Evolutionary conservation across 1,284 basidiomycete species (phyloP).

Genomic region (Anthracocystis panici-leucophaei): DNA sequence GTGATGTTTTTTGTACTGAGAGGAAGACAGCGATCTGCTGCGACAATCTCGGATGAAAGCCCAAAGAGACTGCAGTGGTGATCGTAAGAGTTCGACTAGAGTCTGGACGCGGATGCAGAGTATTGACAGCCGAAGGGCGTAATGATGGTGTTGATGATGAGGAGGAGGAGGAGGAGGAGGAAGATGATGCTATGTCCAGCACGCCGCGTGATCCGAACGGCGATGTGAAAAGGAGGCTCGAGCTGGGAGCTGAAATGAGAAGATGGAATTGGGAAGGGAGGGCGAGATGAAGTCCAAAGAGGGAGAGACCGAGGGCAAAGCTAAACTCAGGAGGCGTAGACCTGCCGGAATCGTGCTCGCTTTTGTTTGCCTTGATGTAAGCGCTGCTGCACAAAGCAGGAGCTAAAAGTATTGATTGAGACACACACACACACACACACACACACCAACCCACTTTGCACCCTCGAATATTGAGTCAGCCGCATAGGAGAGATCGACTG

Average conservation of each 20-base stretch:
- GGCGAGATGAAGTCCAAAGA: background rate
- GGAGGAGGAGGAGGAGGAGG: no score
- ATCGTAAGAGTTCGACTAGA: background rate
- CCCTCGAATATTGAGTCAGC: background rate
- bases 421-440: constrained; percentile 4
- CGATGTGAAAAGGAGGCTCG: background rate
- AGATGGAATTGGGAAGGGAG: background rate
- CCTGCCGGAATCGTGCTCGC: background rate
- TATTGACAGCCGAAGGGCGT: background rate
- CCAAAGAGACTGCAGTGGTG: no score
- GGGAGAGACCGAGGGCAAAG: background rate
- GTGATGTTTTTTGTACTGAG: no score
- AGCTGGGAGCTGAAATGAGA: constrained; percentile 5
- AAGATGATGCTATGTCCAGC: background rate
- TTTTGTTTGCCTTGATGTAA: background rate
- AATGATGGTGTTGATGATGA: no score
- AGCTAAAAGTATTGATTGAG: background rate
- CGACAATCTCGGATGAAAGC: no score
- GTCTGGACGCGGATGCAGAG: background rate
- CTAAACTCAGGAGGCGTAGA: background rate
- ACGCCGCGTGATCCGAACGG: background rate
- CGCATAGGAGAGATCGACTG: no score
- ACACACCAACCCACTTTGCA: background rate
- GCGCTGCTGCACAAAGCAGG: constrained; percentile 3
- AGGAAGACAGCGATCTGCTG: no score